phyloP scores from a whole-genome alignment of 1,139 yeast species.

The Yamadazyma triangularis region DNA sequence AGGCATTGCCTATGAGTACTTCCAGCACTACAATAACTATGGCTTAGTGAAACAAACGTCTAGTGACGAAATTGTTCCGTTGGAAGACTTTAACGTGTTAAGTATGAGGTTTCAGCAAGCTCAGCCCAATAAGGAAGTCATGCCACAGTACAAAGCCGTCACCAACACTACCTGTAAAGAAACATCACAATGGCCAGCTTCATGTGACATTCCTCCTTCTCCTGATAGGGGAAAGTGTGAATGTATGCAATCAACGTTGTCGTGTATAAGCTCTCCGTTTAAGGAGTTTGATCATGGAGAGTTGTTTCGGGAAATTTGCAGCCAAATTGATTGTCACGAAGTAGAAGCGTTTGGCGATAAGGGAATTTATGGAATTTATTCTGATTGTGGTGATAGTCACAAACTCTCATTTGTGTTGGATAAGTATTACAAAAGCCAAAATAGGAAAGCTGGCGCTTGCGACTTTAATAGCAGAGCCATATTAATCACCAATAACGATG shows the following conservation, averaged over 20 bases:
- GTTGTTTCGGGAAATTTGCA: constrained; percentile 45
- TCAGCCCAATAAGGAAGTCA: constrained; percentile 20
- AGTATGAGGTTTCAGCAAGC: constrained; percentile 28
- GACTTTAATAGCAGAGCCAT: constrained; percentile 37
- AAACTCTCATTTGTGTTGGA: constrained; percentile 52
- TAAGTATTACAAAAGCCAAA: constrained; percentile 34
- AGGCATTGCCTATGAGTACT: constrained; percentile 37
- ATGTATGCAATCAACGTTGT: constrained; percentile 47
- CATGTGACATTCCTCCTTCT: constrained; percentile 43
- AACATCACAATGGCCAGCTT: constrained; percentile 37
- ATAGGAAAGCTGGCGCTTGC: constrained; percentile 26
- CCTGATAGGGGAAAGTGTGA: constrained; percentile 55
- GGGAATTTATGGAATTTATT: constrained; percentile 55
- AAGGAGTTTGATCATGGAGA: constrained; percentile 23
- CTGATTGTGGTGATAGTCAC: constrained; percentile 51
- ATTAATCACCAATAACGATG: constrained; percentile 20
- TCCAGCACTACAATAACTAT: constrained; percentile 31
- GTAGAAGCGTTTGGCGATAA: constrained; percentile 42
- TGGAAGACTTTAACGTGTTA: constrained; percentile 41
- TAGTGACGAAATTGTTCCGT: constrained; percentile 27
- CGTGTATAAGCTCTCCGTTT: constrained; percentile 44
- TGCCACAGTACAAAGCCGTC: constrained; percentile 13
- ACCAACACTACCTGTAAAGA: constrained; percentile 4
- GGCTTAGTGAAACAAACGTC: constrained; percentile 28
- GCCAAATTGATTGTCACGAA: constrained; percentile 46